Evolutionary conservation across 2,329 filamentous ascomycete species (phyloP), one percentile per base, ranked within the genome.

Genomic region (Colletotrichum salicis): DNA sequence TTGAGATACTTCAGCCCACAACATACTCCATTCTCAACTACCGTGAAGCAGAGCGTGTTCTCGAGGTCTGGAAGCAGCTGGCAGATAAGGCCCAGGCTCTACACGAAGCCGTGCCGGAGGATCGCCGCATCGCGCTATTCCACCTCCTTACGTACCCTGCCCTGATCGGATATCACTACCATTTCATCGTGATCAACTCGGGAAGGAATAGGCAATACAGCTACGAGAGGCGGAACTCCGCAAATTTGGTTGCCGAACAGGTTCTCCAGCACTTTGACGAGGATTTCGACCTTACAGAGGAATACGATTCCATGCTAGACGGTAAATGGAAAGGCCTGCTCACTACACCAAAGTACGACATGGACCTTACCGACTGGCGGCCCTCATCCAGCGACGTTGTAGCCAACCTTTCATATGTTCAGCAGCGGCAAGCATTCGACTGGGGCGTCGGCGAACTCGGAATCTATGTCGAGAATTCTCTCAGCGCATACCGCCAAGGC

Each of bases 11-110:
- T 4, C 88, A 90, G 74, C 84, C 88, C 0, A 82, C 82, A 19
- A 89, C 86, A 3, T 92, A 89, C 80, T 90, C 86, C 57, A 79
- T 91, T 2, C 83, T 91, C 77, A 89, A 92, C 82, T 92, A 92
- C 78, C 85, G 89, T 74, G 90, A 93, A 81, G 90, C 88, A 1
- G 88, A 91, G 58, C 82, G 81, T 0, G 83, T 91, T 1, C 82
- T 91, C 12, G 81, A 83, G 3, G 84, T 88, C 71, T 92, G 90
- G 90, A 78, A 83, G 13, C 75, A 80, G 0, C 83, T 90, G 41
- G 83, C 82, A 1, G 75, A 80, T 13, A 79, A 82, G 41, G 86
- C 88, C 1, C 82, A 87, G 67, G 78, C 77, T 2, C 78, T 89
- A 1, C 85, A 87, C 66, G 79, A 84, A 52, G 77, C 78, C 12